Base-by-base conservation (phyloP, 2,329 filamentous ascomycete species). In the Neodidymelliopsis sp. region DNA sequence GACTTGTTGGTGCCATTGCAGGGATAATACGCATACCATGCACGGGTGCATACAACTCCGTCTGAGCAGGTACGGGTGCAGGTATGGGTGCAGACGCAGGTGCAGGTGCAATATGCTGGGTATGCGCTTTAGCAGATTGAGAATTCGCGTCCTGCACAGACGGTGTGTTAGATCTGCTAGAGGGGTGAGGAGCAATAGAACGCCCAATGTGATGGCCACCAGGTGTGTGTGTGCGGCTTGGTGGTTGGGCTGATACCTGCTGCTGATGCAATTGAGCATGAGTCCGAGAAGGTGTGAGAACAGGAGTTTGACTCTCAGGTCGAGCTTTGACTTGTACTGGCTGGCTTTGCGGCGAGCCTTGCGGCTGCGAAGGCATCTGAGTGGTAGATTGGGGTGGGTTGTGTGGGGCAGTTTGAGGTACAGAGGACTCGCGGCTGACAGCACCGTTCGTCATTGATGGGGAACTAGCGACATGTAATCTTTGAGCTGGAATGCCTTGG, bases 131-230 rank as follows among this genome's bases (percentile, higher is more conserved):
- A 12, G 40, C 25, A 7, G 62, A 48, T 40, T 58, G 59, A 33
- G 44, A 48, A 49, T 56, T 37, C 39, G 59, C 49, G 39, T 53
- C 60, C 46, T 55, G 63, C 38, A 61, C 54, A 38, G 62, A 59
- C 20, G 65, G 65, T 29, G 65, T 67, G 41, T 51, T 65, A 35
- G 64, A 66, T 54, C 65, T 61, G 50, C 65, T 69, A 16, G 53
- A 46, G 42, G 60, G 62, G 33, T 65, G 59, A 13, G 61, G 63
- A 36, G 59, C 60, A 28, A 66, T 54, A 33, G 60, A 59, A 27
- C 64, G 66, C 11, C 56, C 51, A 37, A 47, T 38, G n/a, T 52
- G 56, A 19, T 60, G 56, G 27, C 44, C 38, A 19, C 45, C 42
- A 27, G 66, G 63, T 31, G 65, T 65, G 37, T 60, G 63, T 25